Evolutionary conservation across 495 filamentous ascomycete species (phyloP), one percentile per base, ranked within the genome.

Genomic region (Diplogelasinospora grovesii): DNA sequence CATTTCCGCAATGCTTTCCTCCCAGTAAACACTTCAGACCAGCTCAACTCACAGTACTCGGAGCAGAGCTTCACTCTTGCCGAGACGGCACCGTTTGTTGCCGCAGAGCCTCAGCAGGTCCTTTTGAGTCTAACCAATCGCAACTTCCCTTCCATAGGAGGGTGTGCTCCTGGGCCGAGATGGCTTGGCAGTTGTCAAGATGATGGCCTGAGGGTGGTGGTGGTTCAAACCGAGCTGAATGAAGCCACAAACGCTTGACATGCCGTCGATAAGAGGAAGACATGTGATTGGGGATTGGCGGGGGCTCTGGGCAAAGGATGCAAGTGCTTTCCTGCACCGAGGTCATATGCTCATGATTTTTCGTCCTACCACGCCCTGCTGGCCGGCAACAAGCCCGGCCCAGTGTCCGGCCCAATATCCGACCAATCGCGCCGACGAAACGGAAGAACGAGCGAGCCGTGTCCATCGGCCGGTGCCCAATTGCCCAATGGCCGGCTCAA

Each of bases 21-120:
- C 18, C 1, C 13, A 18, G 39, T 46, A 34, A 28, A 40, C 40
- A 40, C 19, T 9, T 20, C 1, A 34, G 13, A 4, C 10, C 23
- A 11, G 36, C 26, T 40, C 43, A 46, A 20, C 15, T 5, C 23
- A 14, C 4, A 16, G 19, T 19, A 9, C 22, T 20, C 18, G 3
- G 2, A 7, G 4, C 5, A 27, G 10, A 8, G n/a, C 30, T 9
- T 35, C 36, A 3, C 22, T 21, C 10, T 23, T n/a, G n/a, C n/a
- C n/a, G n/a, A n/a, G n/a, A n/a, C 37, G 30, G 19, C 13, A n/a
- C 38, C 38, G 32, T n/a, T 9, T 28, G 13, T 31, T 48, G 39
- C 45, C 45, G 45, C 45, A 48, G 45, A 48, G 44, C 44, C 41
- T 41, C 44, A 47, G 10, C 29, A n/a, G n/a, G 25, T 38, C 23